These are phyloP conservation scores for Zasmidium cellare DNA, from an alignment of 2,329 filamentous ascomycete species.

Conservation along the genomic window DNA sequence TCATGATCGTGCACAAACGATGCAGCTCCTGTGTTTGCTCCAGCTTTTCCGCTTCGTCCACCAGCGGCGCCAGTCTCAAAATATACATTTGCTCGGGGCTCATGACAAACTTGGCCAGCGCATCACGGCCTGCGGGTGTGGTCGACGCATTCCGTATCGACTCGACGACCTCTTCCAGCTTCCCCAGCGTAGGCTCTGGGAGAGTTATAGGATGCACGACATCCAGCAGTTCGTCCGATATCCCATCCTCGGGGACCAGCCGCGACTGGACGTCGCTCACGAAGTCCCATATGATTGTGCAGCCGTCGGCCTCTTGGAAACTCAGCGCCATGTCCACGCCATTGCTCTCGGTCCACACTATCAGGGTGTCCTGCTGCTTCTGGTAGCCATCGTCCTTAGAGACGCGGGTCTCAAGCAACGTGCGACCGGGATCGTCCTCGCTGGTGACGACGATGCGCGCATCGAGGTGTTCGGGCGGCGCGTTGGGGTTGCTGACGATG, in stretches of 20 bases:
- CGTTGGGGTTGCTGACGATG: constrained; percentile 53
- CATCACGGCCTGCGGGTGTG: constrained; percentile 75
- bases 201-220: constrained; percentile 69
- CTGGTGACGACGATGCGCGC: constrained; percentile 88
- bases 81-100: constrained; percentile 74
- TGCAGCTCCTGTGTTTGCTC: constrained; percentile 86
- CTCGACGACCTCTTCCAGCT: constrained; percentile 79
- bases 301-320: constrained; percentile 96
- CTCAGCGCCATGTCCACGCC: constrained; percentile 95
- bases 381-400: constrained; percentile 94
- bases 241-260: constrained; percentile 71
- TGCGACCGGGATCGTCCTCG: constrained; percentile 82
- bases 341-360: constrained; percentile 94
- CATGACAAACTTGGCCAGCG: constrained; percentile 83
- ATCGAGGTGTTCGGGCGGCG: constrained; percentile 62
- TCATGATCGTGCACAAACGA: constrained; percentile 95
- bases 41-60: constrained; percentile 86
- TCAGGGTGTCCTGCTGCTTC: constrained; percentile 98
- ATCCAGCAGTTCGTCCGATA: constrained; percentile 87
- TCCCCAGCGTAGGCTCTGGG: constrained; percentile 76
- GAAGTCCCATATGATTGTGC: constrained; percentile 92
- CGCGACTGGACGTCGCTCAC: constrained; percentile 82
- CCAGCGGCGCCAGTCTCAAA: constrained; percentile 77
- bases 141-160: constrained; percentile 77
- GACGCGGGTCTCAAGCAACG: constrained; percentile 86